These are phyloP conservation scores for Closterium sp. DNA, from an alignment of 139 green algal species.

Conservation along the genomic window DNA sequence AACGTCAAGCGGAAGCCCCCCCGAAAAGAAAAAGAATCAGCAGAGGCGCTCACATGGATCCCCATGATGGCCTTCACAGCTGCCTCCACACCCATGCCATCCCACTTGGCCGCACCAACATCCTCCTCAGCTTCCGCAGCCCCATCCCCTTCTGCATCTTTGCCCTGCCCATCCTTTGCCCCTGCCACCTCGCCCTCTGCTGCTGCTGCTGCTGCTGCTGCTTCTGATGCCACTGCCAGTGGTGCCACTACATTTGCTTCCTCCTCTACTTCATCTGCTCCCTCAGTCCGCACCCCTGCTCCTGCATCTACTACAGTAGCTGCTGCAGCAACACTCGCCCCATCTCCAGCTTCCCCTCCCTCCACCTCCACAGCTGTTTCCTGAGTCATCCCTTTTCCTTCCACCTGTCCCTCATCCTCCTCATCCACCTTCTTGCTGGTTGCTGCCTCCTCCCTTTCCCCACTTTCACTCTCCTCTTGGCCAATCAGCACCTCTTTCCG, in stretches of 20 bases:
- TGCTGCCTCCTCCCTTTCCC: no score
- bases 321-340: not conserved
- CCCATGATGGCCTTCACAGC: not conserved
- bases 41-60: not conserved
- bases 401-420: not conserved
- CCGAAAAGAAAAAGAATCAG: no score
- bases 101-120: not conserved
- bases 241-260: not conserved
- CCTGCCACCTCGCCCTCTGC: not conserved
- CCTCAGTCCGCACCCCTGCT: not conserved
- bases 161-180: no score
- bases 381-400: no score
- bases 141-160: not conserved
- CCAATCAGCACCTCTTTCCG: no score
- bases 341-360: not conserved
- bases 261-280: not conserved
- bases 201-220: not conserved
- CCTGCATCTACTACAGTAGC: not conserved
- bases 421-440: not conserved
- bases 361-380: no score
- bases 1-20: no score
- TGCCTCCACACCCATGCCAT: not conserved
- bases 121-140: not conserved
- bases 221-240: not conserved
- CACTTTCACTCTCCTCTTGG: no score